Evolutionary conservation across 176 grass and related monocot genomes (phyloP).

Genomic region (Pontederia paniculata): DNA sequence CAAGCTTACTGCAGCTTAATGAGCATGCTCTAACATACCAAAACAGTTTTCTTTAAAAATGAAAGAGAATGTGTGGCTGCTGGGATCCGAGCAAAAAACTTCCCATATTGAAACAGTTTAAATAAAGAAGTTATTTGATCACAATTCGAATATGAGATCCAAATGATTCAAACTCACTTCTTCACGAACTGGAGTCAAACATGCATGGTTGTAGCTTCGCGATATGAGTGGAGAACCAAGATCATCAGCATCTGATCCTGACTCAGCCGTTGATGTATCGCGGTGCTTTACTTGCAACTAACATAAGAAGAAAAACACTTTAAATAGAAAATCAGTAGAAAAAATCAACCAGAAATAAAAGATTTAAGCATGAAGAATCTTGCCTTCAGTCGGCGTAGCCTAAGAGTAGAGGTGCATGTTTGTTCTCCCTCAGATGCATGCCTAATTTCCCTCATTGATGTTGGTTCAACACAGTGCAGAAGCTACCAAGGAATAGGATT

Average conservation of each 20-base stretch:
- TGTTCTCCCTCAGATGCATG: constrained; percentile 69
- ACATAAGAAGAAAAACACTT: background rate
- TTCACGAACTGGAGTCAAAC: constrained; percentile 76
- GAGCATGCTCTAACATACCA: too few relatives aligned
- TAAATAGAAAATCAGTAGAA: constrained; percentile 17
- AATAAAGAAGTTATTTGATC: background rate
- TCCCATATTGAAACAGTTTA: too few relatives aligned
- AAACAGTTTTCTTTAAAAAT: too few relatives aligned
- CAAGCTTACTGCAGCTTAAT: too few relatives aligned
- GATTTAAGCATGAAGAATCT: constrained; percentile 22
- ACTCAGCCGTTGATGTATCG: constrained; percentile 78
- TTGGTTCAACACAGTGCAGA: constrained; percentile 59
- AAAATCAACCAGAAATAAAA: constrained; percentile 21
- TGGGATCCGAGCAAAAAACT: too few relatives aligned
- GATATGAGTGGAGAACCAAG: constrained; percentile 18
- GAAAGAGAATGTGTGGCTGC: too few relatives aligned
- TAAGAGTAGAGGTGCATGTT: constrained; percentile 38
- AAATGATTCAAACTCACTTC: constrained; percentile 41
- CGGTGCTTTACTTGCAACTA: constrained; percentile 52
- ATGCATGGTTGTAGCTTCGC: constrained; percentile 53
- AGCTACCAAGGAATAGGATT: constrained; percentile 42
- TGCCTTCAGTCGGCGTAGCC: constrained; percentile 71
- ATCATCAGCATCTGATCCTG: constrained; percentile 79
- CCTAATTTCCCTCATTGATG: constrained; percentile 34
- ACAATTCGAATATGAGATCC: background rate